Evolutionary conservation across 495 filamentous ascomycete species (phyloP), one percentile per base, ranked within the genome.

Genomic region (Penicillium mononematosum): DNA sequence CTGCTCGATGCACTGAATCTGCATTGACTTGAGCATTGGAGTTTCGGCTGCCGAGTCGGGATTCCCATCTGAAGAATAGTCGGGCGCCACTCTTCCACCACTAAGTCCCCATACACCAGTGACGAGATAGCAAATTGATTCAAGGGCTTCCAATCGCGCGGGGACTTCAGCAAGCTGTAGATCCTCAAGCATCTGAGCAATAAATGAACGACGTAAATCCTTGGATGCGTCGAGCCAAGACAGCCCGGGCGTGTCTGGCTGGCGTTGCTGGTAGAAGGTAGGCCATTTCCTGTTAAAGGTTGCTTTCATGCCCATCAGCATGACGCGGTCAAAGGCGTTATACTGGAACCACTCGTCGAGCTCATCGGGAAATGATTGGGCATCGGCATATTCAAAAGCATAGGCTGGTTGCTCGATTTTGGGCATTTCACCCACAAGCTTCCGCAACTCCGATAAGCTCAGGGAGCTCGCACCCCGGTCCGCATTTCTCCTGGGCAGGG

Each of bases 341-440:
- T 98, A 98, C 46, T 85, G 81, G 70, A 98, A 98, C 93, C 92
- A 98, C 72, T 98, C 94, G 62, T 96, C 90, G 20, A 98, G 76
- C 75, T 98, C 94, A 55, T 94, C 91, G 8, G 86, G 81, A 58
- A 95, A 86, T 2, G 85, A 78, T 41, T 90, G 84, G 3, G 86
- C 80, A 73, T 97, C 91, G n/a, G 83, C 77, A 75, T 98, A 98
- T 64, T 84, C 83, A 70, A 94, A 98, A 48, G 92, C 91, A 76
- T 98, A 98, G n/a, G 91, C 90, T 45, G 86, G 84, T 54, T 89
- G 83, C 68, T 96, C 88, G 27, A 77, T 67, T 64, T 82, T 85
- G 1, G 91, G 90, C 64, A 96, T 85, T 49, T 95, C 88, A 51
- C 86, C 85, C 3, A 96, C 89, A 22, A 98, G 80, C 53, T 83